phyloP scores from a whole-genome alignment of 306 rosid genomes.

The Argentina anserina region DNA sequence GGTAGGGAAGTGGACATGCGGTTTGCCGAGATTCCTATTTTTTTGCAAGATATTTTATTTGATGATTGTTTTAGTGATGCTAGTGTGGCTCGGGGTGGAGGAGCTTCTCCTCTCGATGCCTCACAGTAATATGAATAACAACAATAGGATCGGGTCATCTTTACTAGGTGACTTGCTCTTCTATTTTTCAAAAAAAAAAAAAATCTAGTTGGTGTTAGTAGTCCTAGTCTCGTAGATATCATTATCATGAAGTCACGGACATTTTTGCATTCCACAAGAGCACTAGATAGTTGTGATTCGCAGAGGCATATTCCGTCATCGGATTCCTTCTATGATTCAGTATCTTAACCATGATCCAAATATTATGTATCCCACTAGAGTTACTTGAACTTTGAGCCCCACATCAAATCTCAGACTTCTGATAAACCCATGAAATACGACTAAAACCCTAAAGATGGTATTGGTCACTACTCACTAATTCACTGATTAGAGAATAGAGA shows the following conservation, averaged over 20 bases:
- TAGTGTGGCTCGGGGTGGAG: too few species aligned
- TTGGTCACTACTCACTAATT: background rate
- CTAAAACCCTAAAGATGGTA: background rate
- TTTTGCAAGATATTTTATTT: too few species aligned
- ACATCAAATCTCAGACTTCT: background rate
- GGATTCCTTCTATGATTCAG: background rate
- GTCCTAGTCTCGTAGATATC: background rate
- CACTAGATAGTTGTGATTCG: background rate
- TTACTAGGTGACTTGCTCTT: too few species aligned
- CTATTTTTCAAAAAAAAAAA: too few species aligned
- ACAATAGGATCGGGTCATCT: too few species aligned
- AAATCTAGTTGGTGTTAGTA: background rate
- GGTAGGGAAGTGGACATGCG: too few species aligned
- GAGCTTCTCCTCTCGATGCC: too few species aligned
- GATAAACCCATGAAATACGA: background rate
- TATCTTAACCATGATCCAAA: background rate
- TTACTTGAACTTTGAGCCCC: background rate
- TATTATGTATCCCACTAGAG: background rate
- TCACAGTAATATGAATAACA: too few species aligned
- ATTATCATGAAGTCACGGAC: background rate
- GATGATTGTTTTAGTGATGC: too few species aligned
- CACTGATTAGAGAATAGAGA: background rate
- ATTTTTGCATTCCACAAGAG: background rate
- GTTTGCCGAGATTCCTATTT: too few species aligned
- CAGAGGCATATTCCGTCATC: conserved; percentile 6